These are phyloP conservation scores for Colletotrichum sp. DNA, from an alignment of 2,329 filamentous ascomycete genomes.

Conservation along the genomic window DNA sequence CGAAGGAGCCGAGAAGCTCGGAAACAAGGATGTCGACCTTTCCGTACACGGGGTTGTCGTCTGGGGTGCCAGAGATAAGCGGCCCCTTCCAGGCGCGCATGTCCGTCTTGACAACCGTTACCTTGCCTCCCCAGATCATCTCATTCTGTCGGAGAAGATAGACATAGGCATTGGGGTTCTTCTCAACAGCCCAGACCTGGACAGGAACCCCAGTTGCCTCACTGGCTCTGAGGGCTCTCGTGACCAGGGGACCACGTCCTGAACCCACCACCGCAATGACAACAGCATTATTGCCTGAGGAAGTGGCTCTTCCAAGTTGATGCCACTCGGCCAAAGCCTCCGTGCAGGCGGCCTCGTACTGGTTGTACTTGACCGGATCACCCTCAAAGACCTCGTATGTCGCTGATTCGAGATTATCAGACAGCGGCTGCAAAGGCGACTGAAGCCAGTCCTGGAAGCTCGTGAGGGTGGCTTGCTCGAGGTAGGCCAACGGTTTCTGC, in stretches of 20 bases:
- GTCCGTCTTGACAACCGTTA: slow-evolving; percentile 92
- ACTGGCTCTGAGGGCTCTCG: slow-evolving; percentile 82
- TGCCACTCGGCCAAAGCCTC: slow-evolving; percentile 84
- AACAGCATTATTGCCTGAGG: slow-evolving; percentile 71
- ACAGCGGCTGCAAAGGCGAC: slow-evolving; percentile 90
- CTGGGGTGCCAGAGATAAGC: slow-evolving; percentile 46
- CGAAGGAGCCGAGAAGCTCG: slow-evolving; percentile 93
- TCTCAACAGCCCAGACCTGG: slow-evolving; percentile 91
- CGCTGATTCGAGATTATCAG: slow-evolving; percentile 94
- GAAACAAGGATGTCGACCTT: slow-evolving; percentile 93
- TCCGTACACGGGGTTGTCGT: slow-evolving; percentile 54
- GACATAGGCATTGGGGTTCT: slow-evolving; percentile 97
- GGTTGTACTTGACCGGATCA: slow-evolving; percentile 96
- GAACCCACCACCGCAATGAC: slow-evolving; percentile 93
- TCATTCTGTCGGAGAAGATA: slow-evolving; percentile 87
- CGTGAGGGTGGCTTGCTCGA: slow-evolving; percentile 57
- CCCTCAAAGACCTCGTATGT: slow-evolving; percentile 99
- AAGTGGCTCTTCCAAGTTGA: slow-evolving; percentile 73
- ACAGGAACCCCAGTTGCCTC: slow-evolving; percentile 77
- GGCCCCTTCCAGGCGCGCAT: slow-evolving; percentile 98
- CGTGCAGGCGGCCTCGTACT: slow-evolving; percentile 86
- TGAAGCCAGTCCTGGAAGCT: slow-evolving; percentile 92
- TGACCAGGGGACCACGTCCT: slow-evolving; percentile 90
- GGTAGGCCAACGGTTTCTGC: slow-evolving; percentile 66
- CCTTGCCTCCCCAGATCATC: slow-evolving; percentile 77